Base-by-base conservation (phyloP, 805 yeast genomes). In the Starmerella tilneyi region DNA sequence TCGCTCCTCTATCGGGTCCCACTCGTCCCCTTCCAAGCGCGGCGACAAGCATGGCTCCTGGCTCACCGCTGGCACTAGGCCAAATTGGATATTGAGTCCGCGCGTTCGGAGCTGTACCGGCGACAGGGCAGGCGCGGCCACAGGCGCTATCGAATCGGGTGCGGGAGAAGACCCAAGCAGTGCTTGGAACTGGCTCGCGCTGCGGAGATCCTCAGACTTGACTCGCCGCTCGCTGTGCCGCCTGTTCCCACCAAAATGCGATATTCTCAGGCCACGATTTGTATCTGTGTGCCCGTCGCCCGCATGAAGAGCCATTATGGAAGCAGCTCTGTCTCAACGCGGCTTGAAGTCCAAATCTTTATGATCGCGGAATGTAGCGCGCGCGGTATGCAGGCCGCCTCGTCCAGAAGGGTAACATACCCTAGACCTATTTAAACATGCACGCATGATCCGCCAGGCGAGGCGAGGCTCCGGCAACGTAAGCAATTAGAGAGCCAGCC, bases 1-100 rank as follows among this genome's bases (percentile, higher is more conserved):
- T 11, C 44, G 42, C 20, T 36, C 27, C 37, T 45, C 45, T 17
- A 48, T 29, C 8, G 27, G 31, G 9, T 35, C 34, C 47, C 49
- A 45, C 16, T 35, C 44, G 32, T 17, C 41, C 21, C 27, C 32
- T 9, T 40, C 40, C 4, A 41, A 9, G 16, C 23, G 28, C 29
- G 44, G 45, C 20, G 45, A 39, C 26, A 28, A 20, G 9, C 17
- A 9, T 8, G 41, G 30, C 29, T 6, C 21, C 15, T 12, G 13
- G 26, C 26, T 26, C 11, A 28, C 19, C 24, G 26, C 23, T 3
- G 43, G 21, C 28, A 29, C 15, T 11, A 40, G 9, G 5, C 48
- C 46, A 19, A 47, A 44, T 26, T 48, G 48, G 27, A 51, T 33
- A 9, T 46, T 38, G 26, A 51, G 36, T 11, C 51, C 52, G 15